Percentiles rank a stretch among this genome's conserved stretches.
Evolutionary conservation across 768 basidiomycete genomes (phyloP).

Genomic region (Dioszegia aurantiaca): DNA sequence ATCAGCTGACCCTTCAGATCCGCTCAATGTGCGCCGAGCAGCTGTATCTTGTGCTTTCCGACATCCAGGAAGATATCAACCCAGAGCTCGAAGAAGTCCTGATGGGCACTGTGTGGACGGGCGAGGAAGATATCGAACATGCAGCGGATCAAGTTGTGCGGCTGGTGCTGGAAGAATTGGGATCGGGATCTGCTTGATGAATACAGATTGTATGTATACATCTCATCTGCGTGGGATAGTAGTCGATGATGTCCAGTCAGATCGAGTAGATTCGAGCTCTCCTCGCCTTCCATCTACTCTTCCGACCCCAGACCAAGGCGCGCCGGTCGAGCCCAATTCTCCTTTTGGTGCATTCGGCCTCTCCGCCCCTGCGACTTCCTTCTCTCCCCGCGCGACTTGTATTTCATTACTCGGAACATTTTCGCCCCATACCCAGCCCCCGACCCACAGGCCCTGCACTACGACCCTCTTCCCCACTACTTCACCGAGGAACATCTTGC

Average conservation of each 20-base stretch:
- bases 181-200: not conserved
- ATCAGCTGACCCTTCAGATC: slow-evolving; percentile 57
- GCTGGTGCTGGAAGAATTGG: not conserved
- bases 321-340: not conserved
- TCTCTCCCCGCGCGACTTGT: not conserved
- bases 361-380: not conserved
- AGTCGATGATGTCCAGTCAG: slow-evolving; percentile 1
- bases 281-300: slow-evolving; percentile 11
- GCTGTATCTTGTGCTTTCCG: slow-evolving; percentile 65
- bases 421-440: slow-evolving; percentile 41
- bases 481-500: slow-evolving; percentile 97
- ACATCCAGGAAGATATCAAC: slow-evolving; percentile 22
- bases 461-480: slow-evolving; percentile 93
- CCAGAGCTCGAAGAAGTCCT: slow-evolving; percentile 37
- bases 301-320: slow-evolving; percentile 8
- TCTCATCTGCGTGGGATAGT: slow-evolving; percentile 5
- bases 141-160: slow-evolving; percentile 14
- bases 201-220: not conserved
- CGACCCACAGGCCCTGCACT: slow-evolving; percentile 72
- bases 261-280: slow-evolving; percentile 13
- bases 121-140: slow-evolving; percentile 2
- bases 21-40: slow-evolving; percentile 78
- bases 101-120: slow-evolving; percentile 32
- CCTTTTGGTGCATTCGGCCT: not conserved
- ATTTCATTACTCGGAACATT: slow-evolving; percentile 2